Evolutionary conservation across 2,329 filamentous ascomycete genomes (phyloP).

Genomic region (Cladophialophora psammophila): DNA sequence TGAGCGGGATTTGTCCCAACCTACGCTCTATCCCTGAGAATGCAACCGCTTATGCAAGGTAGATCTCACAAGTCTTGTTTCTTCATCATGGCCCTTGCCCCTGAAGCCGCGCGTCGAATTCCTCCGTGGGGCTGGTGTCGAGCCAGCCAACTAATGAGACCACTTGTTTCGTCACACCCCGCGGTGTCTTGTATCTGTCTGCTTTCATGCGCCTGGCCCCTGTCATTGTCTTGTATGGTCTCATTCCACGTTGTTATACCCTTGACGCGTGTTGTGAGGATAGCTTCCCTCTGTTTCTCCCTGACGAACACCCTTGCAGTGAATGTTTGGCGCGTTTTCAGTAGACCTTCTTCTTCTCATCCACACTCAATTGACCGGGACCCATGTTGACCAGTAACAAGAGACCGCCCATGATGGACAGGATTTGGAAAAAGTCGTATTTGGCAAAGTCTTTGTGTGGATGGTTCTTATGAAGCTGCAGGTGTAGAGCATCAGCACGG

Average conservation of each 20-base stretch:
- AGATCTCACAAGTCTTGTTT: background rate
- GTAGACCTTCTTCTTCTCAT: slow-evolving; percentile 99
- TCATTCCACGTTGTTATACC: slow-evolving; percentile 34
- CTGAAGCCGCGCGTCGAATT: background rate
- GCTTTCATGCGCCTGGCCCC: background rate
- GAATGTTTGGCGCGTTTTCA: slow-evolving; percentile 48
- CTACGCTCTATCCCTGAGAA: slow-evolving; percentile 3
- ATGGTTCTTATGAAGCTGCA: slow-evolving; percentile 91
- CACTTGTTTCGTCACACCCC: background rate
- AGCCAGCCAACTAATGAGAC: background rate
- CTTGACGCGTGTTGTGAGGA: background rate
- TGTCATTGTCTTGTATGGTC: slow-evolving; percentile 27
- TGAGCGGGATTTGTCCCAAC: background rate
- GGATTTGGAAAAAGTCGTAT: slow-evolving; percentile 99
- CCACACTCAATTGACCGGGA: slow-evolving; percentile 94
- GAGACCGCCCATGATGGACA: slow-evolving; percentile 94
- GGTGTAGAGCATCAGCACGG: slow-evolving; percentile 28
- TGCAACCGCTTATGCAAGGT: slow-evolving; percentile 3
- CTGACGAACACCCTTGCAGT: background rate
- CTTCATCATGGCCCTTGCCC: background rate
- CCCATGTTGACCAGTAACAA: slow-evolving; percentile 98
- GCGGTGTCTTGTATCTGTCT: background rate
- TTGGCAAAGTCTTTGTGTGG: slow-evolving; percentile 99
- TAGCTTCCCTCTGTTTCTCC: background rate
- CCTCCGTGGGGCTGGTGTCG: background rate